Evolutionary conservation across 2,329 filamentous ascomycete genomes (phyloP).

Genomic region (Aspergillus neoniger): DNA sequence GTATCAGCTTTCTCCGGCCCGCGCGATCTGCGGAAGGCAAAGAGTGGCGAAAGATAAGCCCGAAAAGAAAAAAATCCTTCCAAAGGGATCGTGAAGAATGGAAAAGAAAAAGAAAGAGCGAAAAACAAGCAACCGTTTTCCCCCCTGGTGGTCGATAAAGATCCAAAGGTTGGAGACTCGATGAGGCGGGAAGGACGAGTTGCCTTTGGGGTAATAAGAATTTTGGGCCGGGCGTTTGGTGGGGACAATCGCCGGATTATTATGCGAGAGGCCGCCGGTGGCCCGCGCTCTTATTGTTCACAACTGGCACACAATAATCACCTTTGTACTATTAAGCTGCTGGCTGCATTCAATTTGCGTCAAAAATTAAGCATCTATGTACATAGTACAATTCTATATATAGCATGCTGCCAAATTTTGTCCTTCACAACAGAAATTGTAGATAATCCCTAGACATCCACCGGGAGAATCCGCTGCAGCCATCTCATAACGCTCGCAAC

Average conservation of each 20-base stretch:
- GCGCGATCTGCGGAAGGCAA: conserved; percentile 16
- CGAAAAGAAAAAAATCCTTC: neutral
- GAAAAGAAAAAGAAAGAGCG: conserved; percentile 1
- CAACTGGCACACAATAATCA: neutral
- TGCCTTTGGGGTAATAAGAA: conserved; percentile 21
- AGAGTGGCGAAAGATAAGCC: conserved; percentile 14
- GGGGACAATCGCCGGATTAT: conserved; percentile 19
- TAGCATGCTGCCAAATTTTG: neutral
- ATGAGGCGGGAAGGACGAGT: conserved; percentile 11
- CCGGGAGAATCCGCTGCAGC: conserved; percentile 36
- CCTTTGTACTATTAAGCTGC: neutral
- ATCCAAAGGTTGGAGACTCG: conserved; percentile 17
- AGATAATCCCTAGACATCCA: conserved; percentile 22
- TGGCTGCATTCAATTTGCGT: too few species aligned
- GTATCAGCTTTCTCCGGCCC: conserved; percentile 13
- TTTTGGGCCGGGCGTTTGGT: conserved; percentile 24
- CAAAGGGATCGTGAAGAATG: conserved; percentile 4
- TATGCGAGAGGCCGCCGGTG: conserved; percentile 5
- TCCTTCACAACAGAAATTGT: neutral
- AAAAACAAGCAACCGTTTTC: conserved; percentile 10
- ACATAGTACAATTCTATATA: neutral
- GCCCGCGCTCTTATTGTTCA: neutral
- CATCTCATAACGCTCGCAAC: conserved; percentile 35
- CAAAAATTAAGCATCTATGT: neutral
- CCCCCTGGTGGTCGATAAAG: conserved; percentile 20